Percentiles rank a stretch among this genome's conserved stretches.
These are phyloP conservation scores for Picochlorum sp. DNA, from an alignment of 139 green algal species.

Conservation along the genomic window DNA sequence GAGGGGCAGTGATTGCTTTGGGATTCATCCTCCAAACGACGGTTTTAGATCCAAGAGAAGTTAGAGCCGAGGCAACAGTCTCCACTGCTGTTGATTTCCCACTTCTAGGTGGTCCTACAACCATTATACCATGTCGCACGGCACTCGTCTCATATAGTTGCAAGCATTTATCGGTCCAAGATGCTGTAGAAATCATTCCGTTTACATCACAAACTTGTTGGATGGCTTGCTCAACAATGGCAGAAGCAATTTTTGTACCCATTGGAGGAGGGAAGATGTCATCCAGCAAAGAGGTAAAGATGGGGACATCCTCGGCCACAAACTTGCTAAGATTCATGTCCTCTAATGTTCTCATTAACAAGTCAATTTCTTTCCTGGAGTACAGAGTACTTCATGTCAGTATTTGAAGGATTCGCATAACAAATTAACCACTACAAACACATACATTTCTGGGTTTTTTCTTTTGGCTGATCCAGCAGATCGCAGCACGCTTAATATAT, in stretches of 20 bases:
- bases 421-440: conserved; percentile 17
- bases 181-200: conserved; percentile 63
- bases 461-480: conserved; percentile 83
- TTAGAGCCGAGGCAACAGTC: conserved; percentile 74
- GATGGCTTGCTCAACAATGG: conserved; percentile 60
- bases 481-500: conserved; percentile 86
- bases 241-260: conserved; percentile 59
- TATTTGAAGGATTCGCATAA: conserved; percentile 17
- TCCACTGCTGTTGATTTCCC: conserved; percentile 85
- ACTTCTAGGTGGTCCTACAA: conserved; percentile 75
- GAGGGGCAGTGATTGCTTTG: conserved; percentile 79
- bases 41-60: conserved; percentile 73
- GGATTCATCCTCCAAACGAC: conserved; percentile 89
- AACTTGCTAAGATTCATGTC: conserved; percentile 99
- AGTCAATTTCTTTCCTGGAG: conserved; percentile 34
- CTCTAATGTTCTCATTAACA: conserved; percentile 76
- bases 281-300: conserved; percentile 90
- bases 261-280: conserved; percentile 86
- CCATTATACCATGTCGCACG: conserved; percentile 88
- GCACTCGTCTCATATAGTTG: conserved; percentile 91
- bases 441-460: conserved; percentile 58
- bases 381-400: background rate
- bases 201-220: conserved; percentile 41
- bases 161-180: conserved; percentile 91
- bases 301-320: conserved; percentile 88